Base-by-base conservation (phyloP, 345 rosid genomes). In the Raphanus sativus region DNA sequence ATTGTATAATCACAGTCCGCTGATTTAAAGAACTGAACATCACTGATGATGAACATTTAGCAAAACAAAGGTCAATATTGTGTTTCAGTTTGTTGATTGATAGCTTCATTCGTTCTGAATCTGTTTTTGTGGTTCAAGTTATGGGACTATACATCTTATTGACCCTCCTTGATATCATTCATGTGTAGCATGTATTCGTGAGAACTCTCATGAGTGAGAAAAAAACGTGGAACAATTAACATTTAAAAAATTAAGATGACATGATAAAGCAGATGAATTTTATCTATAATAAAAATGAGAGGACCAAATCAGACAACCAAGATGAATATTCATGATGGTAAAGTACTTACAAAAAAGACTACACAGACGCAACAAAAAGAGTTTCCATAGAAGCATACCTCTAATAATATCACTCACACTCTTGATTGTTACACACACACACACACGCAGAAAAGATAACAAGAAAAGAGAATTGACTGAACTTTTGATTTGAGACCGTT, bases 361-460 rank as follows among this genome's bases (percentile, higher is more conserved):
- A 62, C 75, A 77, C 15, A 77, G 72, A 77, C 62, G 42, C 71
- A 77, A 65, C 62, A 71, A 62, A 48, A 62, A 36, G 67, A 58
- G 77, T 59, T 25, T 40, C 45, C 5, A 64, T 29, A 71, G 40
- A 58, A 65, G 66, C 67, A 70, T 24, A 65, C 11, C 54, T 45
- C 71, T 64, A 77, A 36, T 64, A 77, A 36, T 12, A 38, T 54
- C 12, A 77, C 77, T 13, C 62, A 66, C 62, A 36, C 67, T 65
- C 76, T 55, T 62, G 70, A 36, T 70, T 77, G 80, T 70, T 63
- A 21, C 21, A 21, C 30, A 28, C 30, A 70, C 71, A 77, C 75
- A 48, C 55, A 58, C 71, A 26, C 36, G 4, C 13, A 56, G 40
- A 16, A 40, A 64, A 28, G 0, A 42, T 65, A 36, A 30, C 15